A percentile compares a stretch with the other conserved stretches of the same genome.
These are phyloP conservation scores for Backusella psychrophila DNA, from an alignment of 192 early-diverging fungal genomes.

Conservation along the genomic window DNA sequence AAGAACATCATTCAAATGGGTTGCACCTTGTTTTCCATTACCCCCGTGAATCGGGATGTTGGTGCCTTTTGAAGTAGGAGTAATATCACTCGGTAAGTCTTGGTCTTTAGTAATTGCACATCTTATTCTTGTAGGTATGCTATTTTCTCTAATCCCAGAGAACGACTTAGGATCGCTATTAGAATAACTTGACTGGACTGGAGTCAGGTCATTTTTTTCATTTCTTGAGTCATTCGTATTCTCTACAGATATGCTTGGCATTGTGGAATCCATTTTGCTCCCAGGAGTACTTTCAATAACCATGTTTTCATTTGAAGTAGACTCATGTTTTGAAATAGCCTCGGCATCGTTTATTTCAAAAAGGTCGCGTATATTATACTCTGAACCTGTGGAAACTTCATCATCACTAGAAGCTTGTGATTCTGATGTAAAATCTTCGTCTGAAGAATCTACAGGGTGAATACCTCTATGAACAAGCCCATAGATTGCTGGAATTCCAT, in stretches of 20 bases:
- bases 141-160: neutral
- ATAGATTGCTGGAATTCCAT: neutral
- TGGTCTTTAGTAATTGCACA: neutral
- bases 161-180: neutral
- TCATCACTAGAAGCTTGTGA: neutral
- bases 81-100: neutral
- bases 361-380: neutral
- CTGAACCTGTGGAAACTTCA: neutral
- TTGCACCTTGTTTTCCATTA: no score
- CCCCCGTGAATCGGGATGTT: neutral
- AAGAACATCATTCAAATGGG: neutral
- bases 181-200: neutral
- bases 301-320: neutral
- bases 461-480: neutral
- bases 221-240: neutral
- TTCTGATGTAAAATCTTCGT: neutral
- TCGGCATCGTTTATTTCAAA: neutral
- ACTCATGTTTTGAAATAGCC: neutral
- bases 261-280: neutral
- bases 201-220: neutral
- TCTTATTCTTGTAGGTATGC: neutral
- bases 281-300: neutral
- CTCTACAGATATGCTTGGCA: neutral
- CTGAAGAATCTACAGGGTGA: neutral
- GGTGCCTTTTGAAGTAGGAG: neutral